phyloP scores from a whole-genome alignment of 257 asterid genomes.

The Ajuga chamaepitys region DNA sequence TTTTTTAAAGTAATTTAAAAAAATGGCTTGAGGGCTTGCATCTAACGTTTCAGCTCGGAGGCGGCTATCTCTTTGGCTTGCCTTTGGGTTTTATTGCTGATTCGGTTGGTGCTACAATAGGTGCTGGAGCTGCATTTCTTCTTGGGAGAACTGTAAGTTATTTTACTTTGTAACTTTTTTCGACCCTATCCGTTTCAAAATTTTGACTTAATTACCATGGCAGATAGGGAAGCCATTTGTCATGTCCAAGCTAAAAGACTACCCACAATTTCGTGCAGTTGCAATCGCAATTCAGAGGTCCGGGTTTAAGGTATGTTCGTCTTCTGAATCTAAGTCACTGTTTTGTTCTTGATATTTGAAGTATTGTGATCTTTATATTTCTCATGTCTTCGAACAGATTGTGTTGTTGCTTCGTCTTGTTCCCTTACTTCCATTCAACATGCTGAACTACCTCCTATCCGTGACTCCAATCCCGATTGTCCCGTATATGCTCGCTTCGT shows the following conservation, averaged over 20 bases:
- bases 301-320: slow-evolving; percentile 73
- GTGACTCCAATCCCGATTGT: slow-evolving; percentile 67
- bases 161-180: not conserved
- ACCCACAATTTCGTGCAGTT: slow-evolving; percentile 77
- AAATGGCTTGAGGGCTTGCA: not conserved
- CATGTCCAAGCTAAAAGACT: slow-evolving; percentile 71
- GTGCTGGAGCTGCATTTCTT: slow-evolving; percentile 90
- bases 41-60: slow-evolving; percentile 69
- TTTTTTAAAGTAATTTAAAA: not conserved
- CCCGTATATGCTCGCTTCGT: slow-evolving; percentile 73
- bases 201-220: slow-evolving; percentile 1
- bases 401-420: slow-evolving; percentile 82
- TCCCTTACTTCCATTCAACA: slow-evolving; percentile 80
- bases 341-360: not conserved
- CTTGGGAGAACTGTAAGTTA: slow-evolving; percentile 93
- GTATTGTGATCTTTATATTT: not conserved
- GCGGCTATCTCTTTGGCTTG: slow-evolving; percentile 94
- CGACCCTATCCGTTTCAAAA: too few species aligned
- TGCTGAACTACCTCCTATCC: slow-evolving; percentile 86
- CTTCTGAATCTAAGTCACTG: not conserved
- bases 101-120: slow-evolving; percentile 85
- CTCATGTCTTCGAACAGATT: slow-evolving; percentile 40
- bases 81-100: slow-evolving; percentile 88
- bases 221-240: slow-evolving; percentile 89
- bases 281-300: slow-evolving; percentile 73